Conservation (phyloP, 108 stramenopile genomes). For the Cylindrotheca fusiformis region DNA sequence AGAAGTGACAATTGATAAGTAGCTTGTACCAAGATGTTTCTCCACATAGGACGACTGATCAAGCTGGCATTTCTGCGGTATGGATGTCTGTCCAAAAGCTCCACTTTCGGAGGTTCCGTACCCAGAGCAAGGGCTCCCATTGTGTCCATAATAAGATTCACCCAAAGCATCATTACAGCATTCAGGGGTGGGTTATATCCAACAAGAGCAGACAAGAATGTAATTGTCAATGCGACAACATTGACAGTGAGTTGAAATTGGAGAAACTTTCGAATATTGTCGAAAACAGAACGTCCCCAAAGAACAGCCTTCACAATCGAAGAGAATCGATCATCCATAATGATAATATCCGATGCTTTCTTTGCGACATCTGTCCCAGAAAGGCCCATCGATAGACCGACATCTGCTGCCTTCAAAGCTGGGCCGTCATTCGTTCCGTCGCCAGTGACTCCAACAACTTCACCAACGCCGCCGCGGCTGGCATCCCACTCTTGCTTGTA, state of each 20-base stretch:
- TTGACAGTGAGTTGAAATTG: slow-evolving; percentile 98
- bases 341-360: slow-evolving; percentile 98
- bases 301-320: slow-evolving; percentile 98
- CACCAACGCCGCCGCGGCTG: slow-evolving; percentile 54
- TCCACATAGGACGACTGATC: slow-evolving; percentile 81
- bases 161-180: slow-evolving; percentile 99
- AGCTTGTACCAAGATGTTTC: slow-evolving; percentile 82
- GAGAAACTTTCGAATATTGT: slow-evolving; percentile 98
- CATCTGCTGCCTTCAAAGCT: slow-evolving; percentile 95
- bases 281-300: slow-evolving; percentile 97
- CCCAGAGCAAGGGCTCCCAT: slow-evolving; percentile 98
- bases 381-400: slow-evolving; percentile 96
- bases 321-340: slow-evolving; percentile 98
- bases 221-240: slow-evolving; percentile 95
- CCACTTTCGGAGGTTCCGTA: slow-evolving; percentile 86
- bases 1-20: slow-evolving; percentile 69
- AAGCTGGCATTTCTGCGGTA: slow-evolving; percentile 70
- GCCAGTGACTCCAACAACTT: slow-evolving; percentile 97
- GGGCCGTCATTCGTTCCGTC: slow-evolving; percentile 98
- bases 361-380: slow-evolving; percentile 98
- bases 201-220: slow-evolving; percentile 90
- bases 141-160: slow-evolving; percentile 98
- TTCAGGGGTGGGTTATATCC: slow-evolving; percentile 96
- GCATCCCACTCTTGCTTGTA: slow-evolving; percentile 67
- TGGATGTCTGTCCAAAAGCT: slow-evolving; percentile 80